A percentile compares a stretch with the other conserved stretches of the same genome.
Evolutionary conservation across 192 early-diverging fungal species (phyloP).

Genomic region (Helicostylum pulchrum): DNA sequence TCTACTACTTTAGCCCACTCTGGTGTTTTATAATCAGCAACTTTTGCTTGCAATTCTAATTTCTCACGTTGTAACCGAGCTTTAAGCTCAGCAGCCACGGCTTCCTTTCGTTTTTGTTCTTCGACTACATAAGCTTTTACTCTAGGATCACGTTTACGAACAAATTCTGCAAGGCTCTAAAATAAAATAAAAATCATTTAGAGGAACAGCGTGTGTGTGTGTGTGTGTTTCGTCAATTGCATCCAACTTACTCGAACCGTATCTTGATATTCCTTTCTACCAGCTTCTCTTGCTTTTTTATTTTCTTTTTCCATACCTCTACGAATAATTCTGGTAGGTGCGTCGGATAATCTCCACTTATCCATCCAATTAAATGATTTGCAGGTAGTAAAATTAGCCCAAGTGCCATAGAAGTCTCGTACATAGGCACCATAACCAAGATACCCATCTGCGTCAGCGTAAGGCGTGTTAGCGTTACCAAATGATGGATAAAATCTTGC

Average conservation of each 20-base stretch:
- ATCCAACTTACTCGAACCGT: slow-evolving; percentile 55
- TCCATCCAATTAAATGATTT: slow-evolving; percentile 97
- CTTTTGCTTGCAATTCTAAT: slow-evolving; percentile 45
- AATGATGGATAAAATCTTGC: slow-evolving; percentile 53
- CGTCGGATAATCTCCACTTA: slow-evolving; percentile 78
- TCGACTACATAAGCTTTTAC: slow-evolving; percentile 64
- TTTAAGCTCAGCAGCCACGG: slow-evolving; percentile 55
- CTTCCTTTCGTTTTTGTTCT: slow-evolving; percentile 51
- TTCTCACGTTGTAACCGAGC: slow-evolving; percentile 59
- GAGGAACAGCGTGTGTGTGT: not conserved
- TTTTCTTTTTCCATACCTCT: slow-evolving; percentile 93
- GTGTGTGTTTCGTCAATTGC: not conserved
- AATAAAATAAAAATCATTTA: not conserved
- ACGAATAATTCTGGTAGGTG: slow-evolving; percentile 75
- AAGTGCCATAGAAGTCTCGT: slow-evolving; percentile 77
- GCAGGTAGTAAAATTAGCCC: slow-evolving; percentile 72
- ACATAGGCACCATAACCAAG: slow-evolving; percentile 39
- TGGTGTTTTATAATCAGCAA: slow-evolving; percentile 59
- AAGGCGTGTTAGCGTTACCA: slow-evolving; percentile 64
- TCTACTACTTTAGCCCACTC: slow-evolving; percentile 72
- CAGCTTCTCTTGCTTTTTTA: slow-evolving; percentile 73
- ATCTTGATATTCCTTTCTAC: slow-evolving; percentile 70
- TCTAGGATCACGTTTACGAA: slow-evolving; percentile 90
- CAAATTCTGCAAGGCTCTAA: slow-evolving; percentile 67
- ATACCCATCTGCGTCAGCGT: slow-evolving; percentile 56